Conservation (phyloP, 2,329 filamentous ascomycete species). For the Venturiaceae sp. region DNA sequence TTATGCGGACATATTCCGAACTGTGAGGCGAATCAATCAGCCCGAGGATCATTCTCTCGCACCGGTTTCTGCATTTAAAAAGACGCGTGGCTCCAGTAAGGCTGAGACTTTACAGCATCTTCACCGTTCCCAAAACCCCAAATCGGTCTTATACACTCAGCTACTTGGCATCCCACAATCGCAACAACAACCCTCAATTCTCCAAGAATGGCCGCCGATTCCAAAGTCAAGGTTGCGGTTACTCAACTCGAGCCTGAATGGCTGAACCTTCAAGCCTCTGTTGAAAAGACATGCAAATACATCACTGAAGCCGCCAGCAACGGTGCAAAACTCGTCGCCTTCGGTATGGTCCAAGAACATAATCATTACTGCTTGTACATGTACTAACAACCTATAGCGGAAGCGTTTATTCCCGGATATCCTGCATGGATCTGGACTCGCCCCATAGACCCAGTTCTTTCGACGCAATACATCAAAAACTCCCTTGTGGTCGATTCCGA, state of each 20-base stretch:
- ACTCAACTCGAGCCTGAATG: slow-evolving; percentile 51
- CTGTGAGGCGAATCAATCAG: no score
- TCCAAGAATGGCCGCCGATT: neutral
- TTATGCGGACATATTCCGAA: neutral
- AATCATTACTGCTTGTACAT: neutral
- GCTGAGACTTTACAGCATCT: neutral
- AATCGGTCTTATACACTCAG: no score
- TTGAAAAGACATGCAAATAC: slow-evolving; percentile 47
- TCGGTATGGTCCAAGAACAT: slow-evolving; percentile 20
- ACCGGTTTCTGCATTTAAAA: neutral
- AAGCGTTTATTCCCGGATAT: slow-evolving; percentile 34
- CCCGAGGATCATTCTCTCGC: neutral
- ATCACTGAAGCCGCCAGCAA: slow-evolving; percentile 46
- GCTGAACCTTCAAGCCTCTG: slow-evolving; percentile 46
- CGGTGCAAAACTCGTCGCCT: slow-evolving; percentile 36
- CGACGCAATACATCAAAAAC: slow-evolving; percentile 33
- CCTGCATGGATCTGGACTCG: slow-evolving; percentile 29
- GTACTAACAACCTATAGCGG: neutral
- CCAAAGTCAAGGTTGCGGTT: slow-evolving; percentile 31
- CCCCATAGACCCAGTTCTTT: slow-evolving; percentile 30
- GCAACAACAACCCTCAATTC: no score
- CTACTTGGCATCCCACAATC: no score
- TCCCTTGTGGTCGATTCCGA: slow-evolving; percentile 29
- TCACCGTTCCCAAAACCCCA: neutral
- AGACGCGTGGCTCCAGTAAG: neutral